Evolutionary conservation across 495 filamentous ascomycete genomes (phyloP), one percentile per base, ranked within the genome.

Genomic region (Xylaria scruposa): DNA sequence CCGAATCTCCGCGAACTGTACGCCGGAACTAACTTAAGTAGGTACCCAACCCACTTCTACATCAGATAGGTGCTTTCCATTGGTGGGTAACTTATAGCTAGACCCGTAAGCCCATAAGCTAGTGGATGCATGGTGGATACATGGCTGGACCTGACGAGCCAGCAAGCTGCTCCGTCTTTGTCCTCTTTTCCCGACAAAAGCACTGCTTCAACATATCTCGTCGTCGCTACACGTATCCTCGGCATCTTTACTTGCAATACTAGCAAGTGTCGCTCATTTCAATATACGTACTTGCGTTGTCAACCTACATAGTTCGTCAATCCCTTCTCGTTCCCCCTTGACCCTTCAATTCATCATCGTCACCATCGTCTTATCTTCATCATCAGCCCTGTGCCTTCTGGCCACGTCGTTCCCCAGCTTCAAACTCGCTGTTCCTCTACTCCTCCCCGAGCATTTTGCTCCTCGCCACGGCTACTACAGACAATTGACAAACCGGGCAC

Each of bases 251-350:
- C 71, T 70, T 70, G 59, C 29, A 33, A 63, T 38, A n/a, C 47
- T 54, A 47, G 68, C 59, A 46, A 60, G 46, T 59, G 46, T 70
- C 26, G 19, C 51, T 53, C 36, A 63, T 56, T 51, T 63, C 24
- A 64, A 29, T 64, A 29, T 19, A 26, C 26, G 21, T 76, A 73
- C 67, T 75, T 71, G 67, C 69, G 68, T 74, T 77, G 68, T 74
- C 78, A 71, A 72, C 75, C 77, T 78, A 76, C 79, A 78, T 75
- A 81, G 79, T 81, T 79, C 78, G 77, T 81, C 81, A 74, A 78
- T 76, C 76, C 74, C 79, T 78, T 82, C 76, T 76, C 66, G 70
- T 70, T 21, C 29, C 51, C 62, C 70, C 40, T 59, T 66, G 21
- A 15, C 47, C 70, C 61, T 59, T 67, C 70, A 47, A 40, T 54